Evolutionary conservation across 1,139 yeast species (phyloP).

Genomic region (Protomyces inundatus): DNA sequence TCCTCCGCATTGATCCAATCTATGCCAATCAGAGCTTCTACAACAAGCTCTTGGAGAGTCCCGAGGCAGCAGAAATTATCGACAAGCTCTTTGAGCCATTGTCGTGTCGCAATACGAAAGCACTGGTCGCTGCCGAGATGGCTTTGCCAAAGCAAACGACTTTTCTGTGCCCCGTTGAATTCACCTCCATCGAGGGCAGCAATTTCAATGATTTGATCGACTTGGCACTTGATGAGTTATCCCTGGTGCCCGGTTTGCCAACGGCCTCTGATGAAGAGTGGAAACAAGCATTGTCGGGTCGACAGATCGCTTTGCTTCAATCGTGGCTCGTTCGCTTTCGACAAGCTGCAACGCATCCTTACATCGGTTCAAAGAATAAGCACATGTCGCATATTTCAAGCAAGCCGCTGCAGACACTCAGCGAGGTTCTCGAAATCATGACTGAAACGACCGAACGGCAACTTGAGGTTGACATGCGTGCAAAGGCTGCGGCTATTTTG

Average conservation of each 20-base stretch:
- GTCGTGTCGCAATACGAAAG: constrained; percentile 75
- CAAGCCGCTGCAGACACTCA: constrained; percentile 47
- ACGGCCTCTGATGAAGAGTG: background rate
- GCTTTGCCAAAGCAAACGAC: constrained; percentile 71
- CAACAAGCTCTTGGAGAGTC: constrained; percentile 36
- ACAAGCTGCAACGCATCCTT: constrained; percentile 73
- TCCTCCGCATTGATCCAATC: constrained; percentile 65
- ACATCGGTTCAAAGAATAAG: constrained; percentile 50
- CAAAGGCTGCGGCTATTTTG: constrained; percentile 44
- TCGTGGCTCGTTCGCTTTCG: constrained; percentile 64
- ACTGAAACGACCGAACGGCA: constrained; percentile 50
- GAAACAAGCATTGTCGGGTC: constrained; percentile 11
- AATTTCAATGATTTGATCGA: constrained; percentile 63
- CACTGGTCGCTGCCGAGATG: constrained; percentile 73
- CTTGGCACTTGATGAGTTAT: constrained; percentile 58
- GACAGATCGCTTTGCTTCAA: constrained; percentile 33
- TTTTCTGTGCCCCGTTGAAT: constrained; percentile 62
- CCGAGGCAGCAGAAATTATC: constrained; percentile 1
- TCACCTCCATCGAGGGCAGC: constrained; percentile 76
- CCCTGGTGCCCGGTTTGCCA: constrained; percentile 46
- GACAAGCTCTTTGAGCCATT: constrained; percentile 35
- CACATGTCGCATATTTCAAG: constrained; percentile 35
- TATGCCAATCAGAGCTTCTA: constrained; percentile 37
- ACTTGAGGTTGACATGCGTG: constrained; percentile 49
- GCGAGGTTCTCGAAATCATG: constrained; percentile 63